Conservation (phyloP, 192 early-diverging fungal genomes). For the Podila minutissima region DNA sequence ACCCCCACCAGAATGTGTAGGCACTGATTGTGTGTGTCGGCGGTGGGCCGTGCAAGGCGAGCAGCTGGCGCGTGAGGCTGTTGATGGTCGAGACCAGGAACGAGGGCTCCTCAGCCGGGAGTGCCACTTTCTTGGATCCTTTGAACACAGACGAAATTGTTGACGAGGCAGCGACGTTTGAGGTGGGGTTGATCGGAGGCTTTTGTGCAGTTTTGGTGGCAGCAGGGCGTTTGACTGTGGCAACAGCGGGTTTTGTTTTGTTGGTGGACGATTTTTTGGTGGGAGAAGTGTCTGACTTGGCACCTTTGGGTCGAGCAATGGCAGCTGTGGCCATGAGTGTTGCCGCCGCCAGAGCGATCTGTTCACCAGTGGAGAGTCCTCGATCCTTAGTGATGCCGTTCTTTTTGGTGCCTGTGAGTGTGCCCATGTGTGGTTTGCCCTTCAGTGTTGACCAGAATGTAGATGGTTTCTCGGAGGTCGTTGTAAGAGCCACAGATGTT, state of each 20-base stretch:
- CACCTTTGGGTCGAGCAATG: neutral
- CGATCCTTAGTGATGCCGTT: neutral
- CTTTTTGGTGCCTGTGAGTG: neutral
- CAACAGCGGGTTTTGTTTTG: neutral
- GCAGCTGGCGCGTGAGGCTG: slow-evolving; percentile 12
- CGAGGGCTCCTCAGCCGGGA: neutral
- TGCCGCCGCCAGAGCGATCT: neutral
- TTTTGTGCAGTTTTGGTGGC: slow-evolving; percentile 6
- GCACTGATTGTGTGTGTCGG: slow-evolving; percentile 26
- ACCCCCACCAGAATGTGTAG: slow-evolving; percentile 56
- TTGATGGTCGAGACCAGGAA: slow-evolving; percentile 24
- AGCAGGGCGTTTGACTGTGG: neutral
- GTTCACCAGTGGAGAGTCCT: neutral
- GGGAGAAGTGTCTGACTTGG: neutral
- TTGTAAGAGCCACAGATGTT: no score
- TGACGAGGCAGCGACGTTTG: neutral
- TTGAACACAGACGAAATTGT: neutral
- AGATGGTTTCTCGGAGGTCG: neutral
- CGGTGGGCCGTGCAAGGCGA: slow-evolving; percentile 12
- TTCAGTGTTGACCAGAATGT: slow-evolving; percentile 5
- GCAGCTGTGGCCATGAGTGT: neutral
- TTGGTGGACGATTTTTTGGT: neutral
- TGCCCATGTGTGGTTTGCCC: neutral
- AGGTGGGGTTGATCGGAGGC: neutral
- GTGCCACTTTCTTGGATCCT: neutral